Evolutionary conservation across 352 stramenopile species (phyloP).

Genomic region (Hyaloperonospora arabidopsidis): DNA sequence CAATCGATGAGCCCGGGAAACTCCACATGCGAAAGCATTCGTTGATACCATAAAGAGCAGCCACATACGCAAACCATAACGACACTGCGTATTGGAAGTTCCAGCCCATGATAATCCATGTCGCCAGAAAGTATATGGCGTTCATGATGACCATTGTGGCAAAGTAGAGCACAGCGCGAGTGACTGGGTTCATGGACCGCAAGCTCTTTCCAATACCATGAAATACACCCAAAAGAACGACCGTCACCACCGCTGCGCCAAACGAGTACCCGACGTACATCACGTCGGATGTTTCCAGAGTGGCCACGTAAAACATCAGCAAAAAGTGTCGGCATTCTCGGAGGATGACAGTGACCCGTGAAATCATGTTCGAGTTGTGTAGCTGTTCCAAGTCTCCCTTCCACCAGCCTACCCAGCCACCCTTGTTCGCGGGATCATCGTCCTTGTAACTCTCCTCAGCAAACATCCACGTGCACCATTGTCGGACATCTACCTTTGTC

Average conservation of each 20-base stretch:
- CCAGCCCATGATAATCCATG: constrained; percentile 34
- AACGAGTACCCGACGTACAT: constrained; percentile 46
- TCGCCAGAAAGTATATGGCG: constrained; percentile 43
- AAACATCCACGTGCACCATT: constrained; percentile 71
- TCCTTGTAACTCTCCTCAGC: constrained; percentile 53
- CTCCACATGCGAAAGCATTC: constrained; percentile 69
- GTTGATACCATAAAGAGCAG: constrained; percentile 61
- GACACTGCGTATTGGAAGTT: constrained; percentile 36
- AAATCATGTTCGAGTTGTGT: constrained; percentile 60
- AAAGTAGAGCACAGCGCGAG: constrained; percentile 45
- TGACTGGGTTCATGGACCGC: constrained; percentile 31
- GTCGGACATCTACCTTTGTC: constrained; percentile 57
- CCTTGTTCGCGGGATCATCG: constrained; percentile 50
- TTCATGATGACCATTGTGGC: constrained; percentile 24
- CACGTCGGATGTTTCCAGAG: constrained; percentile 36
- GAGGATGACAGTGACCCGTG: constrained; percentile 57
- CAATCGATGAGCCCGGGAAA: constrained; percentile 52
- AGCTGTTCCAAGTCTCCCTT: constrained; percentile 54
- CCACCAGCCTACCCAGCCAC: constrained; percentile 74
- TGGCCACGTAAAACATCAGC: constrained; percentile 68
- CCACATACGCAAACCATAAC: constrained; percentile 60
- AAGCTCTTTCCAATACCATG: constrained; percentile 40
- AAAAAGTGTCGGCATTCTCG: constrained; percentile 69
- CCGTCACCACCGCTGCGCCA: constrained; percentile 40
- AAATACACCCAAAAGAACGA: constrained; percentile 43